phyloP scores from a whole-genome alignment of 371 early-diverging fungal species.

The Capillidium rhysosporum region DNA sequence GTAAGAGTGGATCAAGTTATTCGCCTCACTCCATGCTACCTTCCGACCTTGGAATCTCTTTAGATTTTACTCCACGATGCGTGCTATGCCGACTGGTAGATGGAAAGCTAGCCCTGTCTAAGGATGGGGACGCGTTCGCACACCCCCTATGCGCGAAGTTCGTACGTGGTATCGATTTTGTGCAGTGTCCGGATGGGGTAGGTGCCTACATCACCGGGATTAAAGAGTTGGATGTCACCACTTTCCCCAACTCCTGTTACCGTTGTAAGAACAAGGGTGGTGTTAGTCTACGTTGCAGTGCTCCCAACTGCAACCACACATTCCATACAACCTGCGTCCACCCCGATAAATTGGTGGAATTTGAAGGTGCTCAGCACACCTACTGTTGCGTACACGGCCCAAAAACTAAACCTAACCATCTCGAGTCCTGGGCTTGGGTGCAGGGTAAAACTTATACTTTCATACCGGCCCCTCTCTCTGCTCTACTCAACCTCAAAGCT shows the following conservation, averaged over 20 bases:
- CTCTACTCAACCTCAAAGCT: too few species aligned
- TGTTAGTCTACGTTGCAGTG: neutral
- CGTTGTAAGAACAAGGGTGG: neutral
- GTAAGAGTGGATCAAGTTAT: neutral
- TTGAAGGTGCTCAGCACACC: neutral
- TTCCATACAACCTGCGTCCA: neutral
- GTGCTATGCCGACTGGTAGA: neutral
- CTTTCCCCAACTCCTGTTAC: neutral
- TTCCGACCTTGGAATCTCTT: neutral
- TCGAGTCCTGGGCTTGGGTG: neutral
- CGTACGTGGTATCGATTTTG: neutral
- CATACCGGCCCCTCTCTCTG: too few species aligned
- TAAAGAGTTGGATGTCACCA: neutral
- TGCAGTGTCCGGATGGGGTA: neutral
- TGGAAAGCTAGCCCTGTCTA: neutral
- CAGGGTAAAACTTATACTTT: too few species aligned
- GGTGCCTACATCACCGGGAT: neutral
- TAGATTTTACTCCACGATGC: neutral
- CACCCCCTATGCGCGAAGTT: neutral
- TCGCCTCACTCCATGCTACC: too few species aligned
- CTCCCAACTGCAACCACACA: neutral
- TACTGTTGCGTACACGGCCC: neutral
- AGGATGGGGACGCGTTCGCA: neutral
- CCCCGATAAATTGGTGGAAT: neutral
- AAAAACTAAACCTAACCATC: neutral